Conservation (phyloP, 2,329 filamentous ascomycete species). For the Pseudopithomyces maydicus region DNA sequence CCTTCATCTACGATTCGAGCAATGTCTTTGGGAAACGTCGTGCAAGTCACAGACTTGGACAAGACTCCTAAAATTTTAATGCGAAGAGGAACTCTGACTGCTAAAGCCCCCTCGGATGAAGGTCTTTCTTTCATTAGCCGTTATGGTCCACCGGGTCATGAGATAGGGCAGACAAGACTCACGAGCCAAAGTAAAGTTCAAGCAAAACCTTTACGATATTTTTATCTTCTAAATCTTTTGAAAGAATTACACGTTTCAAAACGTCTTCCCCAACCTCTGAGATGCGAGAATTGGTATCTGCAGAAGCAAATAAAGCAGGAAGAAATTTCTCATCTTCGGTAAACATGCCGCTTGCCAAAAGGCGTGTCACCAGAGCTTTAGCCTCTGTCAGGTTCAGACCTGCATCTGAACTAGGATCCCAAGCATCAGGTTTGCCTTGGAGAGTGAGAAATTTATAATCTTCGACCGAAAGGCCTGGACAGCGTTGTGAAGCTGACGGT, state of each 20-base stretch:
- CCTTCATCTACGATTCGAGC: conserved; percentile 71
- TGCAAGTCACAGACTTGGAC: conserved; percentile 75
- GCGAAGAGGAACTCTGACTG: conserved; percentile 70
- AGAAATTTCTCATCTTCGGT: conserved; percentile 81
- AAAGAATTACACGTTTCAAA: conserved; percentile 73
- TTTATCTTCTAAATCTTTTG: conserved; percentile 73
- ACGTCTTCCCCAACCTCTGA: conserved; percentile 87
- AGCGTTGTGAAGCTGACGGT: conserved; percentile 45
- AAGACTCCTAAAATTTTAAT: conserved; percentile 77
- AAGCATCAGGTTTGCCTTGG: conserved; percentile 70
- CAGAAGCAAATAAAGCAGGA: conserved; percentile 80
- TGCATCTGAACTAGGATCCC: conserved; percentile 64
- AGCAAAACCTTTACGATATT: conserved; percentile 70
- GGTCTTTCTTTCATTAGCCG: conserved; percentile 13
- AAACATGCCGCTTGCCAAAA: conserved; percentile 86
- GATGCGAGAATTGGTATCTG: conserved; percentile 80
- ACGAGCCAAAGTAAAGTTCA: conserved; percentile 68
- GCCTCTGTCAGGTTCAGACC: conserved; percentile 71
- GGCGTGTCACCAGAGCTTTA: conserved; percentile 70
- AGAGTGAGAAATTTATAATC: conserved; percentile 73
- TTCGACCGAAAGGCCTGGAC: conserved; percentile 66
- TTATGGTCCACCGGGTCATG: background rate
- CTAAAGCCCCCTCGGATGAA: conserved; percentile 47
- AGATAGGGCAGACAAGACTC: conserved; percentile 11
- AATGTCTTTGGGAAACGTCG: conserved; percentile 70